A percentile compares a stretch with the other conserved stretches of the same genome.
Conservation (phyloP, 257 asterid species). For the Nicotiana knightiana region DNA sequence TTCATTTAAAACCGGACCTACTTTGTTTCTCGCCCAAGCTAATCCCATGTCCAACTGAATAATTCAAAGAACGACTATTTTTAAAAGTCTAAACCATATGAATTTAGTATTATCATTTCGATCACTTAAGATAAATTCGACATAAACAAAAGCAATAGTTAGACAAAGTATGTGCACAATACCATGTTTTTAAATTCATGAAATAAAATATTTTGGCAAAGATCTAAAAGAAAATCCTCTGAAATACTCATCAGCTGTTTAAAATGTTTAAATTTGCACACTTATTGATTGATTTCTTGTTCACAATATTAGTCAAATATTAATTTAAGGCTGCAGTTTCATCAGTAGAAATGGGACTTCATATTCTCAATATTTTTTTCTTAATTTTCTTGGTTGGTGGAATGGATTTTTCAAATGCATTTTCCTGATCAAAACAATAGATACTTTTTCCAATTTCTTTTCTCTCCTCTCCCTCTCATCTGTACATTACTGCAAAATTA, state of each 20-base stretch:
- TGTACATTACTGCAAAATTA: constrained; percentile 49
- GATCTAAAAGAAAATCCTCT: neutral
- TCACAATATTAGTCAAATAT: neutral
- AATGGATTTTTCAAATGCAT: neutral
- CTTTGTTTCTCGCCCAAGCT: neutral
- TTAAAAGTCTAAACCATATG: no score
- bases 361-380: neutral
- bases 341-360: neutral
- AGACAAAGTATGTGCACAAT: no score
- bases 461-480: constrained; percentile 13
- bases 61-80: neutral
- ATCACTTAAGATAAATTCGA: no score
- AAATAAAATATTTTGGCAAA: neutral
- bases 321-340: neutral
- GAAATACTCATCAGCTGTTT: neutral
- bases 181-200: neutral
- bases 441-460: neutral
- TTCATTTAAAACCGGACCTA: neutral
- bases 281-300: neutral
- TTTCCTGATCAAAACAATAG: neutral
- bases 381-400: neutral
- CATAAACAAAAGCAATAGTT: no score
- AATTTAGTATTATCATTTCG: no score
- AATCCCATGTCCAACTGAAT: neutral
- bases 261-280: neutral